A percentile compares a stretch with the other conserved stretches of the same genome.
Conservation (phyloP, 2,329 filamentous ascomycete genomes). For the Fusarium longipes region DNA sequence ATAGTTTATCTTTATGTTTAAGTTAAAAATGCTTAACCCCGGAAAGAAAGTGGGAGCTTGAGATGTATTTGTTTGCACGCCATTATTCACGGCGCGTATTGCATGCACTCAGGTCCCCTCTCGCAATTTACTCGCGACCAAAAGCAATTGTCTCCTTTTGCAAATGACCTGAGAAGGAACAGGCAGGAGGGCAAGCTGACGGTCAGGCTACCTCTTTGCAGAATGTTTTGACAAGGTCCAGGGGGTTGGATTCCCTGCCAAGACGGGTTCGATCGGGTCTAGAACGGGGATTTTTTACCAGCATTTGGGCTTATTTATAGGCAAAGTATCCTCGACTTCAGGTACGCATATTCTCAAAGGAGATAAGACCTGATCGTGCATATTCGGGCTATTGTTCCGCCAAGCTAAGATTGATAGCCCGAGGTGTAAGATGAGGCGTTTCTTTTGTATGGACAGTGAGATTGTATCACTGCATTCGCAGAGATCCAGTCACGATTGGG, state of each 20-base stretch:
- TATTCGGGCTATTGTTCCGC: conserved; percentile 16
- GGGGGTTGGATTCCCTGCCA: conserved; percentile 5
- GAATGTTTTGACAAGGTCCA: conserved; percentile 1
- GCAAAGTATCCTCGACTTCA: background rate
- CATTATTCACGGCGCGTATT: background rate
- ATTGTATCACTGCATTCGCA: conserved; percentile 3
- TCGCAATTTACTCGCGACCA: conserved; percentile 26
- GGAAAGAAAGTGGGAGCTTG: background rate
- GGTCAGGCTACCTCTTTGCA: conserved; percentile 11
- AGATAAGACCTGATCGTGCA: conserved; percentile 1
- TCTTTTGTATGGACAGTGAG: background rate
- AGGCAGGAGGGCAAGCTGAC: conserved; percentile 13
- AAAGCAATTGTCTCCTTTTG: conserved; percentile 9
- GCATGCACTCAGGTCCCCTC: background rate
- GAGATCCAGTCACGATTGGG: conserved; percentile 2
- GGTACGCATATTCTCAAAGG: background rate
- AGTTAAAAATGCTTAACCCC: background rate
- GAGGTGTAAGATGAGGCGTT: background rate
- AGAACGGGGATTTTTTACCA: conserved; percentile 15
- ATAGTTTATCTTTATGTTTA: conserved; percentile 19
- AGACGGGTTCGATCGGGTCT: conserved; percentile 29
- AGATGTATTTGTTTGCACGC: conserved; percentile 4
- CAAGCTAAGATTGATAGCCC: background rate
- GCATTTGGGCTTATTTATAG: conserved; percentile 23
- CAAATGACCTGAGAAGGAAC: background rate